Evolutionary conservation across 2,329 filamentous ascomycete genomes (phyloP).

Genomic region (Ophiocordyceps australis): DNA sequence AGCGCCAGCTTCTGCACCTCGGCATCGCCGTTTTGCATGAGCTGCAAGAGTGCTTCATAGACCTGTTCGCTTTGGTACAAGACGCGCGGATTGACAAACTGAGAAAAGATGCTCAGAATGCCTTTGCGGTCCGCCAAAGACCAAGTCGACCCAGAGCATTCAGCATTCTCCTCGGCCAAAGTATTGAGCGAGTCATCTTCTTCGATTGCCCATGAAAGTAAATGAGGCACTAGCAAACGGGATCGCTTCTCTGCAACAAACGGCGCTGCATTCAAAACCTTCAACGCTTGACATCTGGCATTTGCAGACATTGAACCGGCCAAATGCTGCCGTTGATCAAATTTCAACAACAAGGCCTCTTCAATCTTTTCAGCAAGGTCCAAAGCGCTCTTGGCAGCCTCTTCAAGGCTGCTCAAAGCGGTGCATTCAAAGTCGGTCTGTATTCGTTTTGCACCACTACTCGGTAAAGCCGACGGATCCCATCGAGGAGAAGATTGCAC

Average conservation of each 20-base stretch:
- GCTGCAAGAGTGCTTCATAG: constrained; percentile 51
- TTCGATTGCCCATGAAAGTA: constrained; percentile 60
- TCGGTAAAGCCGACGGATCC: constrained; percentile 20
- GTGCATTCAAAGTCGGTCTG: constrained; percentile 72
- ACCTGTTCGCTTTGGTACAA: constrained; percentile 65
- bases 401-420: constrained; percentile 44
- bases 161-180: constrained; percentile 14
- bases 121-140: constrained; percentile 66
- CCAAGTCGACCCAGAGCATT: constrained; percentile 33
- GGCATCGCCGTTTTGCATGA: constrained; percentile 74
- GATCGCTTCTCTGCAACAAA: constrained; percentile 72
- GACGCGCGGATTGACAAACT: constrained; percentile 74
- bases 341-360: constrained; percentile 41
- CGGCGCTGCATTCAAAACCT: constrained; percentile 57
- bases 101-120: constrained; percentile 62
- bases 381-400: constrained; percentile 30
- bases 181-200: constrained; percentile 20
- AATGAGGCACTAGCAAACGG: constrained; percentile 66
- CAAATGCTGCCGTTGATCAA: constrained; percentile 43
- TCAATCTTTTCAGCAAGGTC: constrained; percentile 31
- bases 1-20: constrained; percentile 78
- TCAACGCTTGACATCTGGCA: constrained; percentile 61
- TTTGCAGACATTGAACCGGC: constrained; percentile 30
- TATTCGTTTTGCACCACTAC: constrained; percentile 16
- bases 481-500: constrained; percentile 35